Evolutionary conservation across 495 filamentous ascomycete species (phyloP).

Genomic region (Aspergillus campestris): DNA sequence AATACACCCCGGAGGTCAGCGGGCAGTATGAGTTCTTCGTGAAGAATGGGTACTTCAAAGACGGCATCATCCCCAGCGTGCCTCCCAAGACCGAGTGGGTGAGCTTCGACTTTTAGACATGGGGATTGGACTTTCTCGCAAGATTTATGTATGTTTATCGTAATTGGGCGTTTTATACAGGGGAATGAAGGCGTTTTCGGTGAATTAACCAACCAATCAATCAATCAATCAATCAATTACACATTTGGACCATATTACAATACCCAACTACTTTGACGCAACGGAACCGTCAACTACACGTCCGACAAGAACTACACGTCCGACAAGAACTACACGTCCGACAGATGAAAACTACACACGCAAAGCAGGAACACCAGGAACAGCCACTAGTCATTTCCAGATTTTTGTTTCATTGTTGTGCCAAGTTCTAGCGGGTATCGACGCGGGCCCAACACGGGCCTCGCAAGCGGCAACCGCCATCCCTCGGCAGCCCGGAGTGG

Average conservation of each 20-base stretch:
- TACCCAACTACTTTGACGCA: too few relatives aligned
- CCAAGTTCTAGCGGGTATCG: constrained; percentile 32
- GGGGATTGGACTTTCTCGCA: neutral
- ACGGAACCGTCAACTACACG: too few relatives aligned
- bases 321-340: neutral
- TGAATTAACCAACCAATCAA: too few relatives aligned
- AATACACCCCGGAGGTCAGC: constrained; percentile 41
- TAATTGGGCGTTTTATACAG: neutral
- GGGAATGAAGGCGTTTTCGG: too few relatives aligned
- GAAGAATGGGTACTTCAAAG: constrained; percentile 53
- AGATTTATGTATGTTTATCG: constrained; percentile 1
- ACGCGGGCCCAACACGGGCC: constrained; percentile 10
- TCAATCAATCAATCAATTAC: too few relatives aligned
- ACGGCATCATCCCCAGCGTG: constrained; percentile 56
- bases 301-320: too few relatives aligned
- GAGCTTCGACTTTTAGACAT: constrained; percentile 54
- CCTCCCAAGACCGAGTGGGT: constrained; percentile 69
- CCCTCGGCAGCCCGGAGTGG: constrained; percentile 10
- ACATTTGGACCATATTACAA: too few relatives aligned
- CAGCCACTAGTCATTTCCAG: constrained; percentile 17
- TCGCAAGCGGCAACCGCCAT: constrained; percentile 8
- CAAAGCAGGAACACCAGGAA: neutral
- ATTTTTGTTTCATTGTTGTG: constrained; percentile 28
- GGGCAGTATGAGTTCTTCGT: constrained; percentile 51
- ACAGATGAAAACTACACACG: constrained; percentile 1